Base-by-base conservation (phyloP, 202 grass and related monocot genomes). In the Musa balbisiana region DNA sequence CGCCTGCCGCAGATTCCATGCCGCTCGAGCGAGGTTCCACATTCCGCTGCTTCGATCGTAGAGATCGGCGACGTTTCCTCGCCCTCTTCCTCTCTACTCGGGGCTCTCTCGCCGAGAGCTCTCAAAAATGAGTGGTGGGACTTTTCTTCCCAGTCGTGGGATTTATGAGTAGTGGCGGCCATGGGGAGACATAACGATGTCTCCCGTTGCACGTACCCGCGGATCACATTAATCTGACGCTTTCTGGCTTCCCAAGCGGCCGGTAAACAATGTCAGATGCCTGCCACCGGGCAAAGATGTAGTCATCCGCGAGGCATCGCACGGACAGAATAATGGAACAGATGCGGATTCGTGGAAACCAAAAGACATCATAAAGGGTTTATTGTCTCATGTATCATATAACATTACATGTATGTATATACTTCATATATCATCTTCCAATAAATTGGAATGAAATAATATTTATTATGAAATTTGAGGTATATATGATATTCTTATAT, bases 1-100 rank as follows among this genome's bases (percentile, higher is more conserved):
- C 76, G 84, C 80, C 88, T 92, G 91, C 77, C 73, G 67, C 84
- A 88, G 73, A 25, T 86, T 79, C 81, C 83, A 81, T 23, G 85
- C 69, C 62, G 20, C 69, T 22, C 68, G 78, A 50, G 69, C 58
- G 29, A 73, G 22, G 14, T 63, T 80, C 78, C 78, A 73, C 78
- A 80, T 80, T 33, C 22, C 20, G 56, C 26, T 51, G 43, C 43
- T 16, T 43, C 27, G 14, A 51, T 22, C 29, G 67, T 24, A 3
- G 10, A 65, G 67, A 51, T 20, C 67, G 50, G 43, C 67, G 67
- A 10, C 9, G 33, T 10, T 49, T 51, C 11, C 26, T 67, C 10
- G 19, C 65, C 13, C 33, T 11, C 43, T n/a, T 25, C 67, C 8
- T 17, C 50, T 8, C 67, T 50, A 8, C 33, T 69, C 51, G 11